These are phyloP conservation scores for Lachancea waltii DNA, from an alignment of 805 yeast genomes.

Conservation along the genomic window DNA sequence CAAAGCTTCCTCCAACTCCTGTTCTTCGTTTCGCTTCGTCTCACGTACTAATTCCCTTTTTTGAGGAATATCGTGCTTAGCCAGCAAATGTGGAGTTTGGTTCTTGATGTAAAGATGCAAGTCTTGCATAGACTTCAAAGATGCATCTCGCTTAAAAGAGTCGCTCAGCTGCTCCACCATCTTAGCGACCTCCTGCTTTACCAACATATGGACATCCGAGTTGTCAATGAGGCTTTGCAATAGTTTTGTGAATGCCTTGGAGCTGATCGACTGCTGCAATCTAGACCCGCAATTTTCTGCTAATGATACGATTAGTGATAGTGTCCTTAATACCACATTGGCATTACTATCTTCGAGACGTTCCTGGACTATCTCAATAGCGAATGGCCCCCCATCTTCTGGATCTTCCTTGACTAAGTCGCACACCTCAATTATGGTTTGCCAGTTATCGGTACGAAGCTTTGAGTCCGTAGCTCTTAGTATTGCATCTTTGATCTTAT, in stretches of 20 bases:
- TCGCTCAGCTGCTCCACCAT: slow-evolving; percentile 59
- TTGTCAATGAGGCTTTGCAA: slow-evolving; percentile 48
- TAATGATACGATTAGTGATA: slow-evolving; percentile 49
- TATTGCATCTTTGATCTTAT: slow-evolving; percentile 14
- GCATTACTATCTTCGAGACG: slow-evolving; percentile 52
- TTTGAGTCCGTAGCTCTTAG: slow-evolving; percentile 57
- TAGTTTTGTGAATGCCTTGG: slow-evolving; percentile 44
- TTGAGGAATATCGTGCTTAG: slow-evolving; percentile 51
- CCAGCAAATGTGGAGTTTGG: slow-evolving; percentile 35
- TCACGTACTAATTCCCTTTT: slow-evolving; percentile 42
- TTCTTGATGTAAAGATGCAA: slow-evolving; percentile 45
- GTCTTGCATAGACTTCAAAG: slow-evolving; percentile 61
- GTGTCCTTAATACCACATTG: slow-evolving; percentile 54
- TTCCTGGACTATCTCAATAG: slow-evolving; percentile 39
- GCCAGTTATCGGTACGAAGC: slow-evolving; percentile 64
- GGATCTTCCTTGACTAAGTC: slow-evolving; percentile 59
- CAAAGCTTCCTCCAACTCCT: slow-evolving; percentile 69
- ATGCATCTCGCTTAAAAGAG: slow-evolving; percentile 67
- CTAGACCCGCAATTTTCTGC: slow-evolving; percentile 76
- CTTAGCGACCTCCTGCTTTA: slow-evolving; percentile 60
- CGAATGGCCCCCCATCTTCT: slow-evolving; percentile 42
- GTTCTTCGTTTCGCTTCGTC: slow-evolving; percentile 61
- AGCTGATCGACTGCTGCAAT: slow-evolving; percentile 55
- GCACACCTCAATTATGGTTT: slow-evolving; percentile 54
- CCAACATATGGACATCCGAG: slow-evolving; percentile 52